Base-by-base conservation (phyloP, 805 yeast species). In the Kodamaea restingae region DNA sequence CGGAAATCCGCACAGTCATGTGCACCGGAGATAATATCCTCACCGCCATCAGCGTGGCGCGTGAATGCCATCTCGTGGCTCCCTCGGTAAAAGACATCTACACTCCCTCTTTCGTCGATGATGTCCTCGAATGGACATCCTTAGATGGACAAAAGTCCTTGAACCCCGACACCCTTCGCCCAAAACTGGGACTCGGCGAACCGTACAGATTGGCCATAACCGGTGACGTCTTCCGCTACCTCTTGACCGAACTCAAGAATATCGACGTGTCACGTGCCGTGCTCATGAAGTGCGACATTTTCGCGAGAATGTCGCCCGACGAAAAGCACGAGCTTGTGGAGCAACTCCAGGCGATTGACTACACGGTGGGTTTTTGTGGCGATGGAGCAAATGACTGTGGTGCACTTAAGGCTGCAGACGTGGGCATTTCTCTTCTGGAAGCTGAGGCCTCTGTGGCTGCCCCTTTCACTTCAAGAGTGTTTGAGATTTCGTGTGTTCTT, bases 381-480 rank as follows among this genome's bases (percentile, higher is more conserved):
- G 99, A 93, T 65, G 99, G 99, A 48, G 99, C 99, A 4, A 93
- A 93, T 61, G 99, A 93, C 57, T 93, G 98, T 63, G 98, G 98
- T 49, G 99, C 99, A 0, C 69, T 93, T 42, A 93, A 91, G 54
- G 96, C 96, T 10, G 98, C 98, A 0, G 96, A 93, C 63, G 95
- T 95, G 36, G 99, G 99, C 12, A 80, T 93, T 14, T 91, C 98
- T 0, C 65, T 93, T 35, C 86, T 96, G 20, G 98, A 93, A 58
- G 98, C 98, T 0, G 99, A 93, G 57, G 98, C 98, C 0, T 85
- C 95, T 3, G 97, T 93, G 12, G 98, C 98, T 0, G 98, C 98
- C 0, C 98, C 99, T 3, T 93, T 93, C 59, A 93, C 99, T 0
- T 87, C 96, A 1, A 74, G 95, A 30, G 60, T 76, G 1, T 93